phyloP scores from a whole-genome alignment of 2,329 filamentous ascomycete genomes.

The Microsporum ferrugineum region DNA sequence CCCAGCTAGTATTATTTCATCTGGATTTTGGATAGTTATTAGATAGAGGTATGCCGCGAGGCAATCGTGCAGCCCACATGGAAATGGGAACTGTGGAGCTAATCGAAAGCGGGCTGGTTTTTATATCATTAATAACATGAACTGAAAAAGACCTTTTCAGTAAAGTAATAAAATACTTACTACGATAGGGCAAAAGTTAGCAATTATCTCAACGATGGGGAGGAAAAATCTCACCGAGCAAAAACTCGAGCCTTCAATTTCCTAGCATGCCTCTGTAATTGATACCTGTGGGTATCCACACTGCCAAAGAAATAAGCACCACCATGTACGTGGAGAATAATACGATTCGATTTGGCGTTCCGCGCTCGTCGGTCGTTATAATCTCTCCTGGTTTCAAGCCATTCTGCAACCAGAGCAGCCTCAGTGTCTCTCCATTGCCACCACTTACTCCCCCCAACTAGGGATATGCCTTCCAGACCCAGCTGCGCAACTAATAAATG shows the following conservation, averaged over 20 bases:
- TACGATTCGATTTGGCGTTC: constrained; percentile 51
- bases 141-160: neutral
- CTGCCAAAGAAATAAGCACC: constrained; percentile 94
- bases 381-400: constrained; percentile 90
- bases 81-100: constrained; percentile 89
- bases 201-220: neutral
- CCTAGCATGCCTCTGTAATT: constrained; percentile 88
- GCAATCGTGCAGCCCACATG: constrained; percentile 83
- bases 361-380: constrained; percentile 58
- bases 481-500: constrained; percentile 58
- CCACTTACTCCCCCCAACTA: constrained; percentile 73
- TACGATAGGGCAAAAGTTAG: constrained; percentile 1
- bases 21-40: constrained; percentile 58
- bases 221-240: constrained; percentile 44
- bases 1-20: constrained; percentile 74
- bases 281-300: constrained; percentile 93
- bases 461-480: constrained; percentile 60
- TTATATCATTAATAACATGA: neutral
- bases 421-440: constrained; percentile 70
- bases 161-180: constrained; percentile 5
- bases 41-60: constrained; percentile 78
- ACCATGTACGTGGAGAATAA: constrained; percentile 91
- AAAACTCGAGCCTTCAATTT: constrained; percentile 86
- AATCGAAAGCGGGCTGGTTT: constrained; percentile 63
- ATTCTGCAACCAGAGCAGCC: constrained; percentile 64